phyloP scores from a whole-genome alignment of 2,329 filamentous ascomycete species.

The Dothideomycetes sp. region DNA sequence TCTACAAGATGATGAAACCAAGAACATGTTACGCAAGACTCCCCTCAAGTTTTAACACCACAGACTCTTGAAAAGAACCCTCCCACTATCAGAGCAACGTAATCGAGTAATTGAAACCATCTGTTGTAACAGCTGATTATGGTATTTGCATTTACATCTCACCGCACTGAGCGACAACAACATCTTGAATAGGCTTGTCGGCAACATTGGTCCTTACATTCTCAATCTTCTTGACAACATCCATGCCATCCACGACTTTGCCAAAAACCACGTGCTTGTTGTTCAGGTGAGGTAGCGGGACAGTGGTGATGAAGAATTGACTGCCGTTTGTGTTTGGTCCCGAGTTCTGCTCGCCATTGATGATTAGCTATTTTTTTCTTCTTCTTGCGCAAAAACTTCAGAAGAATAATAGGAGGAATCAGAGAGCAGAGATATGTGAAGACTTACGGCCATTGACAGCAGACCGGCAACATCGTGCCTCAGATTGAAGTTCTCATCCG shows the following conservation, averaged over 20 bases:
- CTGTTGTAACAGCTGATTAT: too few species aligned
- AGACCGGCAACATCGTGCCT: conserved; percentile 74
- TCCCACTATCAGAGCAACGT: too few species aligned
- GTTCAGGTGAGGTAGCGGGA: conserved; percentile 77
- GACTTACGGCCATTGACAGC: conserved; percentile 81
- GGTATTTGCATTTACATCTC: conserved; percentile 91
- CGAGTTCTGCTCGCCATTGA: conserved; percentile 53
- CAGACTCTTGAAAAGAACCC: too few species aligned
- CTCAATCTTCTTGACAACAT: conserved; percentile 87
- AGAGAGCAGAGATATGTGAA: background rate
- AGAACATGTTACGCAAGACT: too few species aligned
- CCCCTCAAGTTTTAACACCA: too few species aligned
- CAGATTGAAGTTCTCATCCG: conserved; percentile 79
- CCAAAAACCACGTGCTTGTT: conserved; percentile 95
- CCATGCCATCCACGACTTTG: conserved; percentile 79
- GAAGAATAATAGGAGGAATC: background rate
- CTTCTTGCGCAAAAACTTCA: too few species aligned
- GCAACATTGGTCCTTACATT: conserved; percentile 64
- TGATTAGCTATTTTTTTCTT: background rate
- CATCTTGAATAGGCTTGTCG: conserved; percentile 77
- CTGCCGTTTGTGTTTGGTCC: conserved; percentile 88
- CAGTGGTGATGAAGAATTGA: conserved; percentile 96
- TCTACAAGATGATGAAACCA: too few species aligned
- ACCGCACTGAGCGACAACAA: conserved; percentile 77
- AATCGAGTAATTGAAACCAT: too few species aligned